phyloP scores from a whole-genome alignment of 495 filamentous ascomycete genomes.

The Tetracladium marchalianum region DNA sequence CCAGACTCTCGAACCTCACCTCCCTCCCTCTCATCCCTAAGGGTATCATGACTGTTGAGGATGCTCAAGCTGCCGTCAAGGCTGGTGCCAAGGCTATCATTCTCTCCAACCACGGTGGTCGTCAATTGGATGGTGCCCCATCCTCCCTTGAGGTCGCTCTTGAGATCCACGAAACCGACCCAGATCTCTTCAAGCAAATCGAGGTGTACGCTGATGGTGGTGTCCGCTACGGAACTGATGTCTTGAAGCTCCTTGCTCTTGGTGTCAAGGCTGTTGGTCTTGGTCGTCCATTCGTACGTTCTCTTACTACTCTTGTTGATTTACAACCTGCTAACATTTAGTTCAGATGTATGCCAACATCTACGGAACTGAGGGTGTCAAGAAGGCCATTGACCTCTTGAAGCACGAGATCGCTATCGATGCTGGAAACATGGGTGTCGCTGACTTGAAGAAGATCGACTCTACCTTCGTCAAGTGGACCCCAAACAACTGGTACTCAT shows the following conservation, averaged over 20 bases:
- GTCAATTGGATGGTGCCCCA: conserved; percentile 29
- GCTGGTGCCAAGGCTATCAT: background rate
- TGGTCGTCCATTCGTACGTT: conserved; percentile 31
- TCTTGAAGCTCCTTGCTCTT: conserved; percentile 32
- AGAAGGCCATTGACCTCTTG: conserved; percentile 24
- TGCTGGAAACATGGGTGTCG: conserved; percentile 28
- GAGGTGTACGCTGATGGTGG: conserved; percentile 37
- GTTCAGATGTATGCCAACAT: conserved; percentile 29
- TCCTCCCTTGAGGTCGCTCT: conserved; percentile 26
- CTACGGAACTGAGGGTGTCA: conserved; percentile 30
- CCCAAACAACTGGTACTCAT: no score
- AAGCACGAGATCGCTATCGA: conserved; percentile 29
- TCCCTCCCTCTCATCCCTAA: conserved; percentile 29
- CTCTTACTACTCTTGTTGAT: background rate
- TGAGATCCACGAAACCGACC: conserved; percentile 26
- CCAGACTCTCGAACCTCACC: conserved; percentile 25
- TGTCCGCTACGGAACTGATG: conserved; percentile 34
- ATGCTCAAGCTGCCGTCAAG: conserved; percentile 15
- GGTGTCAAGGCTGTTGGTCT: conserved; percentile 36
- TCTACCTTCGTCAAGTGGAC: background rate
- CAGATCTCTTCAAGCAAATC: conserved; percentile 28
- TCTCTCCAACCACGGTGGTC: conserved; percentile 34
- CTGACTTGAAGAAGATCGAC: conserved; percentile 27
- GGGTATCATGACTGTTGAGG: conserved; percentile 32
- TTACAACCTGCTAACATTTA: no score